A percentile compares a stretch with the other conserved stretches of the same genome.
Conservation (phyloP, 2,329 filamentous ascomycete species). For the Arthrinium phaeospermum region DNA sequence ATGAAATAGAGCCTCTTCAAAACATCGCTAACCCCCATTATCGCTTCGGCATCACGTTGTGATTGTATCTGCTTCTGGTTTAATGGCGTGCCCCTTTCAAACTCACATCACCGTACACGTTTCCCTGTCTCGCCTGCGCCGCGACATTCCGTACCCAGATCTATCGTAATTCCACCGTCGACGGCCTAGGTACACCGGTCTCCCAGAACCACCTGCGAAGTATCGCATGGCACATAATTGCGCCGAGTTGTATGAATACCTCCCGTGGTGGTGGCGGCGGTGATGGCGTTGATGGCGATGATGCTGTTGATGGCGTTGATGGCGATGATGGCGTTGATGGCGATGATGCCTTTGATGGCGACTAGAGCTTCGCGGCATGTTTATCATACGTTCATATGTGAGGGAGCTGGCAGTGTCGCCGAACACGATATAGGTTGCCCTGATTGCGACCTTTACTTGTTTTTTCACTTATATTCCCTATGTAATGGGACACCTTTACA, state of each 20-base stretch:
- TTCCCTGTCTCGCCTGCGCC: not conserved
- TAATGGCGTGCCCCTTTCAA: not conserved
- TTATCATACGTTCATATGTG: not conserved
- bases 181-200: not conserved
- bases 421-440: not conserved
- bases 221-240: not conserved
- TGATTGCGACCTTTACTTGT: not conserved
- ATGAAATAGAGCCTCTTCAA: not conserved
- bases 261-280: not conserved
- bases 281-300: too few species aligned
- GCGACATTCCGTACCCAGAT: not conserved
- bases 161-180: not conserved
- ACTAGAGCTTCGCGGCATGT: not conserved
- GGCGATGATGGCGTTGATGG: not conserved
- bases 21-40: not conserved
- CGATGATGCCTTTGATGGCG: not conserved
- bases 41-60: not conserved
- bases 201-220: not conserved
- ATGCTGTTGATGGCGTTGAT: not conserved
- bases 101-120: not conserved
- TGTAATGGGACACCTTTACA: not conserved
- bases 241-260: not conserved
- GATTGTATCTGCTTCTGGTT: not conserved
- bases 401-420: not conserved
- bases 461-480: not conserved